Conservation (phyloP, 371 early-diverging fungal species). For the Actinomortierella wolfii region DNA sequence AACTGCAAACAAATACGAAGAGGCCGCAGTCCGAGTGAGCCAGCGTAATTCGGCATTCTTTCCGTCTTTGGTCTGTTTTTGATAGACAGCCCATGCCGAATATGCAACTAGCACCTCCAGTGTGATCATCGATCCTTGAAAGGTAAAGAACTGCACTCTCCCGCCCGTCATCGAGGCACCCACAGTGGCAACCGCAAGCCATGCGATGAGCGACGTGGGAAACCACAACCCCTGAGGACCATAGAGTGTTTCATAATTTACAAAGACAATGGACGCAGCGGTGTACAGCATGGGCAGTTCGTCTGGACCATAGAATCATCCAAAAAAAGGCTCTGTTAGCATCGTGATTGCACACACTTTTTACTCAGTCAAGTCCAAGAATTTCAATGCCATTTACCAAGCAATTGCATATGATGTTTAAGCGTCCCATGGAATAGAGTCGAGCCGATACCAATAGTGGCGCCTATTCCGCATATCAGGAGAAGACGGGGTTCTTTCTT, state of each 20-base stretch:
- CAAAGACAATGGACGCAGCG: slow-evolving; percentile 27
- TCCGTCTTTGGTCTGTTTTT: slow-evolving; percentile 8
- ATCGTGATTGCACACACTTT: too few relatives aligned
- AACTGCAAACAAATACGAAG: slow-evolving; percentile 22
- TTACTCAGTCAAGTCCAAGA: too few relatives aligned
- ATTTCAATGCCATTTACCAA: slow-evolving; percentile 1
- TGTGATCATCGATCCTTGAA: slow-evolving; percentile 24
- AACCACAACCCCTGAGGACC: slow-evolving; percentile 31
- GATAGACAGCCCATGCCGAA: slow-evolving; percentile 21
- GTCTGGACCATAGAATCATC: too few relatives aligned
- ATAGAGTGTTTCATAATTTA: slow-evolving; percentile 25
- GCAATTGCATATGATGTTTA: slow-evolving; percentile 42
- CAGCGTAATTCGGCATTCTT: slow-evolving; percentile 26
- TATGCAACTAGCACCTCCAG: slow-evolving; percentile 20
- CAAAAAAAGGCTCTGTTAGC: too few relatives aligned
- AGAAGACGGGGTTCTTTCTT: slow-evolving; percentile 37
- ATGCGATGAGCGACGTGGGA: slow-evolving; percentile 8
- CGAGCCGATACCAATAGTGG: slow-evolving; percentile 35
- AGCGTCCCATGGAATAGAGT: slow-evolving; percentile 42
- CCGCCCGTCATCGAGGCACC: slow-evolving; percentile 30
- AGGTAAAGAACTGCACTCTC: slow-evolving; percentile 19
- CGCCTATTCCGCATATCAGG: background rate
- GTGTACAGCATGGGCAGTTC: slow-evolving; percentile 74
- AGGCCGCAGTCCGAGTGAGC: slow-evolving; percentile 27
- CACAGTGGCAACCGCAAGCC: slow-evolving; percentile 20